Base-by-base conservation (phyloP, 148 eudicot genomes). In the Simmondsia chinensis region DNA sequence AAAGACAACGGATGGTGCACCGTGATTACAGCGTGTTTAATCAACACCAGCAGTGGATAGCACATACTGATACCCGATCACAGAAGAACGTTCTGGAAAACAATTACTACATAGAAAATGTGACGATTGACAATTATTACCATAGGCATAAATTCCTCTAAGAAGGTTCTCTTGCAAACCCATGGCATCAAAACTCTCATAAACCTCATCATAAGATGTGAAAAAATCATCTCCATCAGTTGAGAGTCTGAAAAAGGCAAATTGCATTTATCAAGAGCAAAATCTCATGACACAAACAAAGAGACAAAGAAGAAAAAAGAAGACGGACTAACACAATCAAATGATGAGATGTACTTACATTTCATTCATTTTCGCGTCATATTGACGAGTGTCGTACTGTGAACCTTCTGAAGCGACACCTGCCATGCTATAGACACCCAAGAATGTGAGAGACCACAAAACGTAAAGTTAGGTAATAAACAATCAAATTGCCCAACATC, bases 151-250 rank as follows among this genome's bases (percentile, higher is more conserved):
- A 38, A 68, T 68, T 43, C 73, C 73, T 41, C 68, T 57, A 2
- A 68, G 73, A 27, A 68, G 73, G 38, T 62, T 57, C 68, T 68
- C 68, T 46, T 62, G 73, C 30, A 68, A 48, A 4, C 68, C 73
- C 73, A 68, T 68, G 44, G 51, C 41, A 34, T 68, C 73, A 43
- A 68, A 68, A 36, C 51, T 68, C 19, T 62, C 73, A 35, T 57
- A 47, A 19, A 57, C 63, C 49, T 68, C 68, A 47, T 61, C 73
- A 22, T 52, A 62, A 23, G 68, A 46, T 33, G 73, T 62, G 55
- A 68, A 61, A 43, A 56, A 56, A 1, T 68, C 64, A 29, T 46
- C 64, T 28, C 32, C 55, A 22, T 68, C 73, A 57, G 50, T 39
- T 9, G 39, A 10, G 7, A 57, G 64, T 6, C 73, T 68, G 29